A percentile compares a stretch with the other conserved stretches of the same genome.
These are phyloP conservation scores for Fulvia fulva DNA, from an alignment of 2,329 filamentous ascomycete genomes.

Conservation along the genomic window DNA sequence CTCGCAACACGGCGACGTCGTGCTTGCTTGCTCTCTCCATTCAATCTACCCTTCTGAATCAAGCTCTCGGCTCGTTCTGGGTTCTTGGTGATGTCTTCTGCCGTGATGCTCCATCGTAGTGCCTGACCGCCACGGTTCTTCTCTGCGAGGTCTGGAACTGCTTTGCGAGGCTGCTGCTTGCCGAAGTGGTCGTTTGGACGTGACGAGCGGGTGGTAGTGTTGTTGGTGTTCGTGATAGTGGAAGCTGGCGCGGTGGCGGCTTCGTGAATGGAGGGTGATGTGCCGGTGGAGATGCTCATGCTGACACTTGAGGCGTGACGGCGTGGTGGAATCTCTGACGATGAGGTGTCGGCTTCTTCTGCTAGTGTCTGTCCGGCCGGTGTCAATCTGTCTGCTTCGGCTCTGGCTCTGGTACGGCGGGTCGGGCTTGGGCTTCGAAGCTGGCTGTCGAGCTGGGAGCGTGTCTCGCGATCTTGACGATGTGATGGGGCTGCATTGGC, in stretches of 20 bases:
- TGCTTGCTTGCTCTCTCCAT: conserved; percentile 13
- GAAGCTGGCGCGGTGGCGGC: not conserved
- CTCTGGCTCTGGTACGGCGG: not conserved
- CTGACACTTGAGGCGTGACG: not conserved
- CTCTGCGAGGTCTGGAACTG: not conserved
- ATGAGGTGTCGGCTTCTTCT: not conserved
- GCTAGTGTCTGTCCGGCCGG: not conserved
- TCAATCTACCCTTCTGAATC: conserved; percentile 10
- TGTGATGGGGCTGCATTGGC: not conserved
- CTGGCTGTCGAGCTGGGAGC: not conserved
- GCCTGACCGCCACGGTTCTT: conserved; percentile 11
- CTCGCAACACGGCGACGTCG: conserved; percentile 6
- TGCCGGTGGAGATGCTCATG: not conserved
- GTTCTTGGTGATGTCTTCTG: not conserved
- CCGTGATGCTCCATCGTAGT: conserved; percentile 9
- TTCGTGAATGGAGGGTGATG: not conserved
- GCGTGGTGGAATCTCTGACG: not conserved
- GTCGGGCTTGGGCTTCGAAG: not conserved
- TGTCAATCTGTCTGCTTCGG: not conserved
- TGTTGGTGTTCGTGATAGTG: not conserved
- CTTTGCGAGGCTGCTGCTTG: not conserved
- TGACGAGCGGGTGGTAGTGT: not conserved
- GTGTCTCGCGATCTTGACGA: not conserved
- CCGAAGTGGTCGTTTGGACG: not conserved
- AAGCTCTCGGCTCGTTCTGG: conserved; percentile 6